Percentiles rank a stretch among this genome's conserved stretches.
These are phyloP conservation scores for Sclerotinia minor DNA, from an alignment of 2,329 filamentous ascomycete species.

Conservation along the genomic window DNA sequence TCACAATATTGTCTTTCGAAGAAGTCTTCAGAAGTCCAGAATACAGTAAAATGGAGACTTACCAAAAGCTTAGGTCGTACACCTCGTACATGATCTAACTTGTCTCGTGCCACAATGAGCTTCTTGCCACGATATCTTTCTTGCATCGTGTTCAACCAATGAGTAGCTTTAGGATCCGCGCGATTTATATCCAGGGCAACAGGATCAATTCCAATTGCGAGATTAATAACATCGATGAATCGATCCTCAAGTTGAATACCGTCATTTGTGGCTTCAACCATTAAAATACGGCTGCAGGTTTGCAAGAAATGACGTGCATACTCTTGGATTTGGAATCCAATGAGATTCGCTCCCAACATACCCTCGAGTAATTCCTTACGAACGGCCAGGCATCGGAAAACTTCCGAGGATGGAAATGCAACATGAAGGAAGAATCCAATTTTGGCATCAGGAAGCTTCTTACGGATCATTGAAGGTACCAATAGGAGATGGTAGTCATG, in stretches of 20 bases:
- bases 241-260: slow-evolving; percentile 89
- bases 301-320: slow-evolving; percentile 94
- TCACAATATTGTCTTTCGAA: background rate
- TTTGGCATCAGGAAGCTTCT: slow-evolving; percentile 87
- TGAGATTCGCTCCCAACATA: slow-evolving; percentile 87
- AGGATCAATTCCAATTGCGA: slow-evolving; percentile 90
- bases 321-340: slow-evolving; percentile 92
- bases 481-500: slow-evolving; percentile 94
- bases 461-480: slow-evolving; percentile 84
- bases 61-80: slow-evolving; percentile 84
- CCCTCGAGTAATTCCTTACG: slow-evolving; percentile 86
- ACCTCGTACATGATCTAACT: slow-evolving; percentile 88
- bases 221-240: slow-evolving; percentile 83
- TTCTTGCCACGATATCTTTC: slow-evolving; percentile 86
- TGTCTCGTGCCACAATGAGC: slow-evolving; percentile 89
- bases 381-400: slow-evolving; percentile 87
- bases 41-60: background rate
- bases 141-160: slow-evolving; percentile 77
- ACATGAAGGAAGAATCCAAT: slow-evolving; percentile 97
- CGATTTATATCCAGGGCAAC: slow-evolving; percentile 71
- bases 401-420: slow-evolving; percentile 92
- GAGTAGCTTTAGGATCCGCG: slow-evolving; percentile 68
- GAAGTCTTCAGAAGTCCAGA: background rate
- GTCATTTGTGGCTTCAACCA: slow-evolving; percentile 84
- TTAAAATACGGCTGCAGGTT: slow-evolving; percentile 87